phyloP scores from a whole-genome alignment of 306 rosid species.

The Sicyos edulis region DNA sequence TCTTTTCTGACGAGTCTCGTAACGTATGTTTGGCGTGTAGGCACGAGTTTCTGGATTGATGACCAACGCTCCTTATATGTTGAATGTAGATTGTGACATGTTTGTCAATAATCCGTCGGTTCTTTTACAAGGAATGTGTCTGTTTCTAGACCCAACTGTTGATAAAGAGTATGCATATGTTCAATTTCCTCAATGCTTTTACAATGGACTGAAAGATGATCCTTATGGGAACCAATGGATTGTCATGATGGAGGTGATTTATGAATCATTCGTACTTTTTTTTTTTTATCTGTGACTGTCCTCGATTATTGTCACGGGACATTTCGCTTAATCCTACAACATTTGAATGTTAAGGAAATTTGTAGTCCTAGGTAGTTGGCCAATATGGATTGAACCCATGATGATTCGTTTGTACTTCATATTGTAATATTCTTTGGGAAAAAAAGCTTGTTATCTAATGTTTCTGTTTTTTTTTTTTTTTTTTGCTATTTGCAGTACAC shows the following conservation, averaged over 20 bases:
- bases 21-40: constrained; percentile 22
- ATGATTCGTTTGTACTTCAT: too few relatives aligned
- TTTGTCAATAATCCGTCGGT: constrained; percentile 48
- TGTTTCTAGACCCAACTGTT: constrained; percentile 38
- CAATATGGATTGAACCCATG: too few relatives aligned
- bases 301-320: too few relatives aligned
- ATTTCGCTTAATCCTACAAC: too few relatives aligned
- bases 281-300: too few relatives aligned
- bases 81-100: constrained; percentile 74
- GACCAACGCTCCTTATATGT: too few relatives aligned
- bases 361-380: too few relatives aligned
- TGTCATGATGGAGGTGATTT: constrained; percentile 28
- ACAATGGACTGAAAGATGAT: constrained; percentile 47
- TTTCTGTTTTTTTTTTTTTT: too few relatives aligned
- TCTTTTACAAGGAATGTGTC: constrained; percentile 40
- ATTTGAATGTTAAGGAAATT: too few relatives aligned
- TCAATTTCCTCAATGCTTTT: constrained; percentile 50
- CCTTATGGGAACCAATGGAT: constrained; percentile 48
- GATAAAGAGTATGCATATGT: constrained; percentile 50
- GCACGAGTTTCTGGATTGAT: constrained; percentile 54
- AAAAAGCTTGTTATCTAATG: not conserved
- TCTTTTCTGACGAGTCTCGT: not conserved
- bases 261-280: too few relatives aligned
- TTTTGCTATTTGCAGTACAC: constrained; percentile 6
- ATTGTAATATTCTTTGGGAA: not conserved